Evolutionary conservation across 352 stramenopile species (phyloP), one percentile per base, ranked within the genome.

Genomic region (Phytopythium montanum): DNA sequence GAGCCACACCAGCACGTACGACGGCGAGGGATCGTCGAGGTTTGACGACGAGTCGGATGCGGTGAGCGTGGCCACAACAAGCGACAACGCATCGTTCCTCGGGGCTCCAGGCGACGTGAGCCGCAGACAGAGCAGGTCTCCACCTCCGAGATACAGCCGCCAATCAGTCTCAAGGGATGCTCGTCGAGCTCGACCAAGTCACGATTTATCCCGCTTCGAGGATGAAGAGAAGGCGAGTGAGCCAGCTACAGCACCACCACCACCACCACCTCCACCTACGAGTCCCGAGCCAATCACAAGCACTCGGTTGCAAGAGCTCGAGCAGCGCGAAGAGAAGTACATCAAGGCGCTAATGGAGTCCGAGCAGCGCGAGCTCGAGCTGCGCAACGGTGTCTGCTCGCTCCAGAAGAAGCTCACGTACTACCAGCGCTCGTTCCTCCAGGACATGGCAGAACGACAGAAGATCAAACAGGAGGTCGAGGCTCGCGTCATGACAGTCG

Each of bases 261-360:
- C 29, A 3, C 49, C 49, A 42, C 25, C 12, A 7, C 13, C 10
- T 1, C 5, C 21, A 5, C 6, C 21, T 19, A 6, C 39, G 19
- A 25, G 3, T 7, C 12, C 33, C 9, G 31, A 45, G 16, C 21
- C 29, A 21, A 18, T 50, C n/a, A n/a, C 53, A 14, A 49, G 21
- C 18, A 18, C 36, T 31, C 49, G 70, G 13, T 66, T 85, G 19
- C 72, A 84, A 5, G 78, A 90, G 21, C 74, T 90, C 0, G 75
- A 90, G 26, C 66, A 82, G 1, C 72, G 79, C 23, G 84, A 93
- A 64, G 79, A 79, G 13, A 87, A 88, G 49, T 91, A 90, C 48
- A 86, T 93, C 23, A 70, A 75, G 18, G 81, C 81, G 9, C 56
- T 93, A 23, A 93, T 93, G 72, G 75, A 85, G 57, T 91, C 79